These are phyloP conservation scores for Paramecium sexaurelia DNA, from an alignment of 73 alveolate genomes.

Conservation along the genomic window DNA sequence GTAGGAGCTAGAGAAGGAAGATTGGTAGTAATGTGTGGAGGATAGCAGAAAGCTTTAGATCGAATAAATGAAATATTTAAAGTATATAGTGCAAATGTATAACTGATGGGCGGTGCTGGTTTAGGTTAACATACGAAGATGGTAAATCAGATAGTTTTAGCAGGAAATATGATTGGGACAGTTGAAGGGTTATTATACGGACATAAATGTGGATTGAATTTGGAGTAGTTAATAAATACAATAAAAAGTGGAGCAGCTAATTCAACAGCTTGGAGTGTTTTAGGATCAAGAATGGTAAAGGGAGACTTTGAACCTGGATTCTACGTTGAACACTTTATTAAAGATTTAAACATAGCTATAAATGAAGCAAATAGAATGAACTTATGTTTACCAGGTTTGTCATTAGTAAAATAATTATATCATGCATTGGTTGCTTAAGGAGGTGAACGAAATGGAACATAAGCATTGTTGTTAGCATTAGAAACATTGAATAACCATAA, in stretches of 20 bases:
- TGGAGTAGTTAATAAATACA: slow-evolving; percentile 73
- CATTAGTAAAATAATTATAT: slow-evolving; percentile 79
- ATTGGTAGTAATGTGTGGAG: slow-evolving; percentile 90
- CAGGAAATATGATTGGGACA: slow-evolving; percentile 86
- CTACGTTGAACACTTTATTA: slow-evolving; percentile 90
- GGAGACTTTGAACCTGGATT: slow-evolving; percentile 92
- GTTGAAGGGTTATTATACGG: slow-evolving; percentile 88
- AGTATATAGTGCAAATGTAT: slow-evolving; percentile 76
- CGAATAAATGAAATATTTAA: slow-evolving; percentile 68
- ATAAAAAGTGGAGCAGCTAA: slow-evolving; percentile 88
- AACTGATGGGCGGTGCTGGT: slow-evolving; percentile 86
- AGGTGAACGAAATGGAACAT: slow-evolving; percentile 81
- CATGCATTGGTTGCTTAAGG: slow-evolving; percentile 83
- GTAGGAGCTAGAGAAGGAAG: slow-evolving; percentile 88
- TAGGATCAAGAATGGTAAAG: slow-evolving; percentile 83
- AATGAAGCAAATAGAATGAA: slow-evolving; percentile 86
- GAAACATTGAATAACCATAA: slow-evolving; percentile 78
- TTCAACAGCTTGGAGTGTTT: slow-evolving; percentile 74
- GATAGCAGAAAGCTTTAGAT: slow-evolving; percentile 76
- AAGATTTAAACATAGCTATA: slow-evolving; percentile 86
- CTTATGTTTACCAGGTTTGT: slow-evolving; percentile 86
- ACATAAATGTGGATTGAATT: slow-evolving; percentile 85
- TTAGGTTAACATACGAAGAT: slow-evolving; percentile 89
- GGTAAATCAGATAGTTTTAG: slow-evolving; percentile 84
- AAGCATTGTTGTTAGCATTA: slow-evolving; percentile 78